Conservation (phyloP, 202 grass and related monocot genomes). For the Carex sylvatica region DNA sequence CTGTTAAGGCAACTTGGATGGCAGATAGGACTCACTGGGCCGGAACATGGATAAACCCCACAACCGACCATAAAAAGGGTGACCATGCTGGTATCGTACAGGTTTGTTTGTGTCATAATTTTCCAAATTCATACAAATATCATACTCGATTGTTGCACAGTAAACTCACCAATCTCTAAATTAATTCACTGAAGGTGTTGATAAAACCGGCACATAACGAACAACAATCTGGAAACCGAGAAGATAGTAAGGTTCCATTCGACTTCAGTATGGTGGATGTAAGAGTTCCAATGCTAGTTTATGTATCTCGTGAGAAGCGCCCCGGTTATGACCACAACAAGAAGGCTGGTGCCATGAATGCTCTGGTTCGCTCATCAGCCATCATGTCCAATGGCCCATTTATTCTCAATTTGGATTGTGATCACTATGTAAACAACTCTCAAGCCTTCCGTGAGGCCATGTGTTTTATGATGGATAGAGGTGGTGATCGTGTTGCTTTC, state of each 20-base stretch:
- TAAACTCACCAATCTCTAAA: conserved; percentile 2
- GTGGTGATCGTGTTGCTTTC: conserved; percentile 86
- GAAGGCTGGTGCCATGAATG: conserved; percentile 99
- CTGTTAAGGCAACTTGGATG: conserved; percentile 51
- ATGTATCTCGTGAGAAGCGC: conserved; percentile 81
- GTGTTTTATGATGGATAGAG: conserved; percentile 95
- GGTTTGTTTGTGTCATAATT: conserved; percentile 34
- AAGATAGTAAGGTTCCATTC: conserved; percentile 53
- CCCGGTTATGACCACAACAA: conserved; percentile 82
- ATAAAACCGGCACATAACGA: conserved; percentile 30
- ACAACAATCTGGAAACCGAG: conserved; percentile 34
- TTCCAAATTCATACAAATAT: not conserved
- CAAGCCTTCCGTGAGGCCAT: conserved; percentile 76
- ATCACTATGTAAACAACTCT: conserved; percentile 94
- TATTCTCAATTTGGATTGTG: conserved; percentile 99
- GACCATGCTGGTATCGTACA: conserved; percentile 79
- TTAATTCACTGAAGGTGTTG: conserved; percentile 13
- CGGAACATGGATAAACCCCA: conserved; percentile 58
- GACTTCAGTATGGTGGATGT: conserved; percentile 65
- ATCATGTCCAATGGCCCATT: conserved; percentile 85
- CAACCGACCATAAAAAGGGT: conserved; percentile 56
- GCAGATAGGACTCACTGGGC: conserved; percentile 53
- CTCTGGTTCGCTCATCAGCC: conserved; percentile 67
- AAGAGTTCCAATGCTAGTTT: conserved; percentile 77
- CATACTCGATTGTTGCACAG: not conserved